phyloP scores from a whole-genome alignment of 2,329 filamentous ascomycete species.

The Sporothrix euskadiensis region DNA sequence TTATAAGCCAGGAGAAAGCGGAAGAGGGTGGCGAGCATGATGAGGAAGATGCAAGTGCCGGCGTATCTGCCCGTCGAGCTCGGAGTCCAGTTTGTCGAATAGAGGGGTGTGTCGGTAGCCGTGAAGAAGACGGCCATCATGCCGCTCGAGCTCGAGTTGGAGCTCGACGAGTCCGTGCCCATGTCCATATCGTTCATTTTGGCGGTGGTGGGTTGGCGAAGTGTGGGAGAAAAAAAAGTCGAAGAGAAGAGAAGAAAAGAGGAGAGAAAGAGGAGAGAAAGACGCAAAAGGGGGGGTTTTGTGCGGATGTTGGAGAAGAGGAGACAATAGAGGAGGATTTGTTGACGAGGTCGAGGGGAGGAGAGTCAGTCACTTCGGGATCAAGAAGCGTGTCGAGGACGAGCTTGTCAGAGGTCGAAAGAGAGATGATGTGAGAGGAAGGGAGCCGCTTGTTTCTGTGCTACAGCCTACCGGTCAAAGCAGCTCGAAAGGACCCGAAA shows the following conservation, averaged over 20 bases:
- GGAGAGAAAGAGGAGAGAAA: background rate
- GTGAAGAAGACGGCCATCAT: slow-evolving; percentile 58
- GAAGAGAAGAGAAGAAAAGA: background rate
- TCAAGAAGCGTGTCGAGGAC: background rate
- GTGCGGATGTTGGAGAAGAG: background rate
- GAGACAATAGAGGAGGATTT: background rate
- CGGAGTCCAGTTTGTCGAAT: slow-evolving; percentile 72
- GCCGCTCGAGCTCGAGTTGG: slow-evolving; percentile 26
- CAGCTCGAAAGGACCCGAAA: background rate
- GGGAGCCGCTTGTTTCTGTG: background rate
- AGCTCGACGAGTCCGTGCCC: slow-evolving; percentile 19
- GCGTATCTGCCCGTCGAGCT: slow-evolving; percentile 70
- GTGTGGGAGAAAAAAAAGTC: background rate
- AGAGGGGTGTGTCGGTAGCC: slow-evolving; percentile 52
- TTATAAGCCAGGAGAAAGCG: slow-evolving; percentile 73
- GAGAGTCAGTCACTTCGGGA: too few species aligned
- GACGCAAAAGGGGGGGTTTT: background rate
- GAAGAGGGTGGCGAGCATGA: slow-evolving; percentile 69
- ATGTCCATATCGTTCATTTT: slow-evolving; percentile 27
- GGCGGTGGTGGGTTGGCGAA: background rate
- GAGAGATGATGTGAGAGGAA: background rate
- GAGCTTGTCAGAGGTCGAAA: background rate
- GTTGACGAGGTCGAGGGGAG: background rate
- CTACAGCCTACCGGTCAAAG: background rate
- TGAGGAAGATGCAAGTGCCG: slow-evolving; percentile 87